Evolutionary conservation across 805 yeast genomes (phyloP).

Genomic region (Kockiozyma suomiensis): DNA sequence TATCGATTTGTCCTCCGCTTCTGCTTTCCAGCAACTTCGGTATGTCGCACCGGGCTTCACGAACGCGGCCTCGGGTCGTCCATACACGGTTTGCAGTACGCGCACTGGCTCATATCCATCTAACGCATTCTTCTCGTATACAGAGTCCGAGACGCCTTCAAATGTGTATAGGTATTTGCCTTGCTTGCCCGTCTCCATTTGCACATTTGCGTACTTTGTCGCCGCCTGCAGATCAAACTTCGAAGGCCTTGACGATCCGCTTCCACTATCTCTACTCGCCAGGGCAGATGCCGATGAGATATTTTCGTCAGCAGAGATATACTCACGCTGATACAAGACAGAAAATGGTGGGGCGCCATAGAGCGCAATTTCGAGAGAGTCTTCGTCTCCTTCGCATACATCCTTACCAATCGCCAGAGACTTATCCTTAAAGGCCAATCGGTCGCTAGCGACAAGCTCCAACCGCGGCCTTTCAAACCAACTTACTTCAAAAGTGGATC

Average conservation of each 20-base stretch:
- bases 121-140: constrained; percentile 49
- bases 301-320: constrained; percentile 1
- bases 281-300: constrained; percentile 57
- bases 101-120: constrained; percentile 42
- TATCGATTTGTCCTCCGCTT: constrained; percentile 46
- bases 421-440: constrained; percentile 36
- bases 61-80: constrained; percentile 64
- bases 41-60: constrained; percentile 50
- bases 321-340: constrained; percentile 26
- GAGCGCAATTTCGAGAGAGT: constrained; percentile 53
- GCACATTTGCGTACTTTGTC: constrained; percentile 54
- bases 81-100: constrained; percentile 57
- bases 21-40: constrained; percentile 51
- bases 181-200: constrained; percentile 47
- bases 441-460: constrained; percentile 43
- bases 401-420: constrained; percentile 42
- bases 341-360: constrained; percentile 42
- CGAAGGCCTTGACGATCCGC: background rate
- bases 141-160: constrained; percentile 63
- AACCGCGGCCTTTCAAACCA: constrained; percentile 54
- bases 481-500: constrained; percentile 46
- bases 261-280: constrained; percentile 43
- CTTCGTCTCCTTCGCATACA: constrained; percentile 55
- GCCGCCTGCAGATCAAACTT: constrained; percentile 51
- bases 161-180: constrained; percentile 69